phyloP scores from a whole-genome alignment of 371 early-diverging fungal species.

The Thermomucor indicae-seudaticae region DNA sequence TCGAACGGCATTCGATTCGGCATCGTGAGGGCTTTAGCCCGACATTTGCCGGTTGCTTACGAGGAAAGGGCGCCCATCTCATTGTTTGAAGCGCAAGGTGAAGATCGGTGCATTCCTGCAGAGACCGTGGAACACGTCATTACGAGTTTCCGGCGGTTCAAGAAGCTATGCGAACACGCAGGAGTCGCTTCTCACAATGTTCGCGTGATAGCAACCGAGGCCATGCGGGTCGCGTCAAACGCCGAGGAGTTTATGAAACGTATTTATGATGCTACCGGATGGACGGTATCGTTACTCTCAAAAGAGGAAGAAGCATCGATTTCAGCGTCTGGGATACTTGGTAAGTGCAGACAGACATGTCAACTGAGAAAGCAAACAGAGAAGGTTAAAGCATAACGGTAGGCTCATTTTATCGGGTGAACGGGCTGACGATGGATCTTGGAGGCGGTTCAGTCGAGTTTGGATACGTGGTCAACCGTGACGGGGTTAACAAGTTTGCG shows the following conservation, averaged over 20 bases:
- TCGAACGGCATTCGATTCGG: slow-evolving; percentile 68
- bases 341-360: slow-evolving; percentile 14
- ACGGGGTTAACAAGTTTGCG: neutral
- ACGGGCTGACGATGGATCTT: slow-evolving; percentile 61
- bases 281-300: slow-evolving; percentile 43
- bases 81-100: slow-evolving; percentile 52
- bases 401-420: slow-evolving; percentile 53
- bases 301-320: slow-evolving; percentile 59
- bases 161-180: slow-evolving; percentile 45
- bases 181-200: slow-evolving; percentile 34
- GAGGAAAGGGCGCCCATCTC: slow-evolving; percentile 65
- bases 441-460: slow-evolving; percentile 65
- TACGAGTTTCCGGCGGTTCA: slow-evolving; percentile 52
- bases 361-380: neutral
- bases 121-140: slow-evolving; percentile 51
- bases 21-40: slow-evolving; percentile 49
- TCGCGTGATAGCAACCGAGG: slow-evolving; percentile 61
- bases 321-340: slow-evolving; percentile 61
- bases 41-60: slow-evolving; percentile 59
- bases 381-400: neutral
- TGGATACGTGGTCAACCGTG: slow-evolving; percentile 44
- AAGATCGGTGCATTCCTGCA: slow-evolving; percentile 39
- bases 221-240: slow-evolving; percentile 56
- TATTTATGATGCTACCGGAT: slow-evolving; percentile 50
- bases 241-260: slow-evolving; percentile 40